Evolutionary conservation across 2,329 filamentous ascomycete species (phyloP), one percentile per base, ranked within the genome.

Genomic region (Aspergillus novoparasiticus): DNA sequence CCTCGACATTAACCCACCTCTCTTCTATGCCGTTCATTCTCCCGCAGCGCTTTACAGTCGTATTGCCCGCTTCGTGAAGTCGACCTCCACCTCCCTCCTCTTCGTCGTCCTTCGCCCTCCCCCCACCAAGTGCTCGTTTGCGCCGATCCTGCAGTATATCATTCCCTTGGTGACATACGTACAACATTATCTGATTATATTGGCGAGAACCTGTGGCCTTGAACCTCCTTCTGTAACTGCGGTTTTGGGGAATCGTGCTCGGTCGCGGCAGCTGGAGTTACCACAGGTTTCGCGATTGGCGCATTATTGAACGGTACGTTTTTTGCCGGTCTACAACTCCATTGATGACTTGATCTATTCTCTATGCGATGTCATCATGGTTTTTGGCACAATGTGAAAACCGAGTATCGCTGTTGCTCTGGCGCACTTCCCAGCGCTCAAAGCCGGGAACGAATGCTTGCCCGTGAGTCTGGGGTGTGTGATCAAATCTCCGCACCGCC

Each of bases 401-500:
- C 56, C 58, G 45, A 58, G n/a, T 50, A 50, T 59, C 34, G 57
- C 46, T 53, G 58, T 61, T 66, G 59, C 62, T 56, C 63, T 59
- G 67, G 66, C 71, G 72, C 72, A 68, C 68, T 67, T 53, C 57
- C 57, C 55, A 59, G 61, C 61, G 58, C 63, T 66, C 65, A 12
- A 61, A 56, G 60, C 65, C 64, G 66, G 66, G 66, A 68, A 65
- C 67, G 65, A 68, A 65, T 66, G 66, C 66, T 64, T 63, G 66
- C 63, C 68, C 59, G 61, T 68, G 67, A 69, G 67, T 70, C 69
- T 74, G 72, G 73, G 72, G 71, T 64, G 69, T 69, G 66, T 71
- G 73, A 75, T 76, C 75, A 77, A 69, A 75, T 77, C 75, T 77
- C 75, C 75, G 75, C 75, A 77, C 75, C 75, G 75, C 75, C 75